Evolutionary conservation across 331 rosid species (phyloP), one percentile per base, ranked within the genome.

Genomic region (Prunus yedoensis): DNA sequence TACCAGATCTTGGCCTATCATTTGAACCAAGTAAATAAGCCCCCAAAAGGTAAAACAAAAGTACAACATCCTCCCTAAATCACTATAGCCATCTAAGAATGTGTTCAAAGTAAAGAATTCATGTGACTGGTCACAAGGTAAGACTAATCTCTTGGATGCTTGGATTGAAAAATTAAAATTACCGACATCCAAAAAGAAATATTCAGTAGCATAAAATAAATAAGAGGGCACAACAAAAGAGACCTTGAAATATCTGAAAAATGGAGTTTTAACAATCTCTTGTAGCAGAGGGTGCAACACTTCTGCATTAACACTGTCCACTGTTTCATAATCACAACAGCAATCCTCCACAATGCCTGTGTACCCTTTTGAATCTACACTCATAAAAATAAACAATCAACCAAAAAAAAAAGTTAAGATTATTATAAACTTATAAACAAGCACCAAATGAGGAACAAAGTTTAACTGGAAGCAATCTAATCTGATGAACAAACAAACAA

Each of bases 311-410:
- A 54, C 18, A 35, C 23, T 54, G 10, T 71, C 75, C 47, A 71
- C 66, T 3, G 75, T 71, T 20, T 71, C 51, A 71, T 71, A 71
- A 71, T 35, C 75, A 53, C 66, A 53, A 54, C 75, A 71, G 51
- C 75, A 71, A 12, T 71, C 75, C 66, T 71, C 75, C 11, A 71
- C 75, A 53, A 71, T 54, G 32, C 41, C 75, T 54, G 20, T 71
- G 51, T 71, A 71, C 32, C n/a, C 35, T 4, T 71, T 25, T 4
- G 64, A 18, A 54, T 35, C 75, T 54, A 59, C 41, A 32, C 30
- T 41, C 60, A 11, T 50, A 43, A 35, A 71, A 10, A 35, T 16
- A 28, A 12, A 17, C 8, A 61, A 11, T 32, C 4, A 32, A 32
- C 38, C 3, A 4, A 61, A 28, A 11, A 45, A 18, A 64, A 2